Conservation (phyloP, 192 early-diverging fungal species). For the Coemansia sp. region DNA sequence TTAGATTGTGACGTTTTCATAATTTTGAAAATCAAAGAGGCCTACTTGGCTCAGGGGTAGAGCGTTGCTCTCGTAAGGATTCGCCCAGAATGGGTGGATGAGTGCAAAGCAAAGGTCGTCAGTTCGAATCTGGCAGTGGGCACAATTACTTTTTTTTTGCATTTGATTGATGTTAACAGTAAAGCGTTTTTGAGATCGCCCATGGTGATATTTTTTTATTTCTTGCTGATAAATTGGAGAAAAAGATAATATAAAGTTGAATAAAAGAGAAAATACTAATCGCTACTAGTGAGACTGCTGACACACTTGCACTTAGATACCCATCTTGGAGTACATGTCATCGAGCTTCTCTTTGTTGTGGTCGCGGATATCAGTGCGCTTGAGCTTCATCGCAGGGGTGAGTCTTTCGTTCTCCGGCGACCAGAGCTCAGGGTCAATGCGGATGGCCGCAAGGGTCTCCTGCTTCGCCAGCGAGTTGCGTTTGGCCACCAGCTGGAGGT, state of each 20-base stretch:
- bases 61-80: constrained; percentile 34
- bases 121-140: constrained; percentile 45
- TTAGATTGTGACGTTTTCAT: not conserved
- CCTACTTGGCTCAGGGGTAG: constrained; percentile 46
- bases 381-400: constrained; percentile 92
- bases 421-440: constrained; percentile 79
- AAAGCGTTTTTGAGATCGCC: not conserved
- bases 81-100: not conserved
- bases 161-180: not conserved
- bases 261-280: not conserved
- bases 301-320: constrained; percentile 2
- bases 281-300: too few species aligned
- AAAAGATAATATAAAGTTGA: not conserved
- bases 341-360: constrained; percentile 57
- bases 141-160: constrained; percentile 13
- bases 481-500: constrained; percentile 61
- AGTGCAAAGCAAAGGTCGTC: constrained; percentile 31
- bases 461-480: constrained; percentile 67
- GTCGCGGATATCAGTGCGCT: constrained; percentile 77
- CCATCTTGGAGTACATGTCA: constrained; percentile 34
- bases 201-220: constrained; percentile 6
- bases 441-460: constrained; percentile 72
- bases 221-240: not conserved
- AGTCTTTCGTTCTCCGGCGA: constrained; percentile 78
- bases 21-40: not conserved